Base-by-base conservation (phyloP, 2,329 filamentous ascomycete species). In the Talaromyces sp. region DNA sequence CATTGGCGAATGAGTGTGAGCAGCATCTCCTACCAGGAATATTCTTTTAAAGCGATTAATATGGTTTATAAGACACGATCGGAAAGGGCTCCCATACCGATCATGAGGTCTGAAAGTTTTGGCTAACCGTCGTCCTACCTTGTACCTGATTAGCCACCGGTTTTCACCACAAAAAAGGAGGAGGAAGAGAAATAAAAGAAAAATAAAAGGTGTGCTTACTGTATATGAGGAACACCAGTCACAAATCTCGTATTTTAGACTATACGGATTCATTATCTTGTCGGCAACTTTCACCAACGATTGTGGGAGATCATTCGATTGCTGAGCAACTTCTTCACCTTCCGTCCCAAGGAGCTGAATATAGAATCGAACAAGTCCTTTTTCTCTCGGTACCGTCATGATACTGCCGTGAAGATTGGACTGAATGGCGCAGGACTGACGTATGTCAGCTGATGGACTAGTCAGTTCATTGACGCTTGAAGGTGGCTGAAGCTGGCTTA, bases 1-100 rank as follows among this genome's bases (percentile, higher is more conserved):
- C 1, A 71, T 65, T 6, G 72, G 69, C 0, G 71, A 72, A 49
- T 74, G 72, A 69, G 28, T 28, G 22, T 60, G 58, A 19, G 59
- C 83, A 1, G 86, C 88, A 72, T 90, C 88, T 2, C 88, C 88
- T 0, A 87, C 86, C 4, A 91, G 78, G 70, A 92, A 92, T 10
- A 92, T 80, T 8, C 87, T 81, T 28, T 80, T 11, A 77, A 73
- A 4, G 78, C 78, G 39, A 80, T 56, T 56, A 56, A 27, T 56
- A 56, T 32, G 33, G n/a, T 2, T 27, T 25, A 42, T 36, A 54
- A 54, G 27, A 54, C 15, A 32, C 10, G n/a, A 30, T 27, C 27
- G 27, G 9, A 25, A n/a, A 3, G 33, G 22, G 15, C 10, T 13
- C 7, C 1, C 54, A 7, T 56, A 56, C 54, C 54, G 32, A 27